Evolutionary conservation across 352 stramenopile species (phyloP), one percentile per base, ranked within the genome.

Genomic region (Phytopythium helicoides): DNA sequence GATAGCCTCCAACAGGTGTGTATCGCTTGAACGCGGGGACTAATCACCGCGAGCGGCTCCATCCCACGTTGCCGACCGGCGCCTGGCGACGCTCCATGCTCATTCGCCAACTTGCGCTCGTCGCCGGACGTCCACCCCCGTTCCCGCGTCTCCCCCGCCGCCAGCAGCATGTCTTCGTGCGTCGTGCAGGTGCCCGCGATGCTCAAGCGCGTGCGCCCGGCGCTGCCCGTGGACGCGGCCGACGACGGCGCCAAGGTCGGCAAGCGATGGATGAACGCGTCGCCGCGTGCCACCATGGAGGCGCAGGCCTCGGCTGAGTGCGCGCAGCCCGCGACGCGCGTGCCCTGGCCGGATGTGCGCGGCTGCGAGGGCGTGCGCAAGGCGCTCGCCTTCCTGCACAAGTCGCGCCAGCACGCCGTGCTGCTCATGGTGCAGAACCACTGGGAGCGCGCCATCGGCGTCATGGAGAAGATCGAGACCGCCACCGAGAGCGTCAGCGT

Each of bases 361-460:
- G 71, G 73, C 44, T 86, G 76, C 56, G 76, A 85, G 47, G 67
- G 67, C 11, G 71, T 90, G 44, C 76, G 80, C 59, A 86, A 86
- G 33, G 76, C 80, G 18, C 56, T 87, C 15, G 68, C 60, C 40
- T 86, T 90, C 52, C 60, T 90, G 34, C 69, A 85, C 54, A 86
- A 71, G 10, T 90, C 80, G 19, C 63, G 74, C 3, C 74, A 88
- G 52, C 80, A 90, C 63, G 80, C 80, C n/a, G 76, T 86, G 45
- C 60, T 84, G 60, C 65, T 90, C 19, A 82, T 88, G 70, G 60
- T 87, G 38, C 74, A 88, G 62, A 90, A 90, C 65, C 80, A 90
- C 51, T 90, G 80, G 80, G 72, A 86, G 33, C 80, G 76, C 46
- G 80, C 80, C 11, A 76, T 90, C 41, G 63, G 41, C n/a, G 80